These are phyloP conservation scores for Cytidiella melzeri DNA, from an alignment of 768 basidiomycete genomes.

Conservation along the genomic window DNA sequence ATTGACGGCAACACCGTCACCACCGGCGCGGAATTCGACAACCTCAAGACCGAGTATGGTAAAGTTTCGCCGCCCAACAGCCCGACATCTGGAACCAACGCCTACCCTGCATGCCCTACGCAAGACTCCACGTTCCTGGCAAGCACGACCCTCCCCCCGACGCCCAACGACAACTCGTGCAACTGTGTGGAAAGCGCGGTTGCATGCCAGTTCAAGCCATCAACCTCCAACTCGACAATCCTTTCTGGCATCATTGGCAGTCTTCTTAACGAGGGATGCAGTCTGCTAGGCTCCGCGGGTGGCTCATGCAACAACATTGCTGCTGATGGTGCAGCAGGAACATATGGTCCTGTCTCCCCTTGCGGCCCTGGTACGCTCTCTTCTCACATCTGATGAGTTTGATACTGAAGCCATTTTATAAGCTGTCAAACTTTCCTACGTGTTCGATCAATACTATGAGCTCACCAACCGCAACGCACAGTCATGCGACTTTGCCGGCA, in stretches of 20 bases:
- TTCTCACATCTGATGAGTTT: background rate
- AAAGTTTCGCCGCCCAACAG: constrained; percentile 52
- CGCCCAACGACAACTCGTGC: constrained; percentile 79
- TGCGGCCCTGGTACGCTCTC: constrained; percentile 69
- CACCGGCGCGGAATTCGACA: constrained; percentile 59
- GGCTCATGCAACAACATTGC: constrained; percentile 64
- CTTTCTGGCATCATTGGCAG: constrained; percentile 47
- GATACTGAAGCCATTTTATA: constrained; percentile 1
- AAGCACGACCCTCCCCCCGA: constrained; percentile 68
- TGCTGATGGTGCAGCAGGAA: constrained; percentile 65
- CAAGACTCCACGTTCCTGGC: constrained; percentile 56
- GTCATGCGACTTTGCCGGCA: constrained; percentile 78
- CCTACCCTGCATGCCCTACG: constrained; percentile 57
- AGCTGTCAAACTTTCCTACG: constrained; percentile 79
- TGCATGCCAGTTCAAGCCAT: constrained; percentile 68
- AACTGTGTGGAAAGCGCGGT: constrained; percentile 63
- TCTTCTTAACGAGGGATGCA: constrained; percentile 64
- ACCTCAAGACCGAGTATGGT: constrained; percentile 57
- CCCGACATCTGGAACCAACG: constrained; percentile 53
- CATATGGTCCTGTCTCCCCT: constrained; percentile 68
- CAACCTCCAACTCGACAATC: constrained; percentile 44
- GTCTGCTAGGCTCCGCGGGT: constrained; percentile 53
- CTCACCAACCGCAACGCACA: constrained; percentile 46
- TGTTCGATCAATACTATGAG: constrained; percentile 77
- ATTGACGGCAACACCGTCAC: constrained; percentile 68